Base-by-base conservation (phyloP, 2,329 filamentous ascomycete species). In the Chaetomiaceae sp. region DNA sequence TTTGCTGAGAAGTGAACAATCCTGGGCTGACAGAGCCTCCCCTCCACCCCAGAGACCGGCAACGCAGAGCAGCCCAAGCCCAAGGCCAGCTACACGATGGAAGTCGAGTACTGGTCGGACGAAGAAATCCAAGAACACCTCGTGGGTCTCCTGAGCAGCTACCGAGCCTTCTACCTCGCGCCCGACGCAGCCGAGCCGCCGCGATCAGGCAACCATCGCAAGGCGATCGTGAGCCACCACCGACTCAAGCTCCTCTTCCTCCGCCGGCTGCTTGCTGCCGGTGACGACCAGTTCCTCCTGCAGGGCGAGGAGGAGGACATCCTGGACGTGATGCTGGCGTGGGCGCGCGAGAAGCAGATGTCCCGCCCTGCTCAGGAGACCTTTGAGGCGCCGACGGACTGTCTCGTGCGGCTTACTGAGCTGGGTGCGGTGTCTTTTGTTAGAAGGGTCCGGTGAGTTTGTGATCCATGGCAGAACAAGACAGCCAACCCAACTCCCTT, bases 221-320 rank as follows among this genome's bases (percentile, higher is more conserved):
- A 9, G 5, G 56, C 47, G n/a, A 17, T 21, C 6, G n/a, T 19
- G 1, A 57, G 50, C n/a, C 54, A 42, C 7, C 38, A 31, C 19
- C 51, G 44, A 4, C 40, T 60, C 35, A 48, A 53, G 14, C 5
- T 47, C 12, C 42, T 58, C 41, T 56, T 58, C 30, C 37, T 31
- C 2, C 13, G 35, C 34, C 44, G 48, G 17, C 37, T 59, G 20
- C 34, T 30, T 19, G 50, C 48, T 9, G 51, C 44, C 21, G 48
- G 53, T 9, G 47, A 48, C 19, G 53, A 56, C 19, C 39, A 17
- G 6, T 34, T 56, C 19, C 44, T 60, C 3, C 30, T 57, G 30
- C 33, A 48, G 21, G 46, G 54, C 14, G 54, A 58, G 19, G 56
- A 60, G 23, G 56, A 60, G 48, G 54, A 60, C 33, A 41, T 58